These are phyloP conservation scores for Rutidosis leptorrhynchoides DNA, from an alignment of 129 eudicot genomes.

Conservation along the genomic window DNA sequence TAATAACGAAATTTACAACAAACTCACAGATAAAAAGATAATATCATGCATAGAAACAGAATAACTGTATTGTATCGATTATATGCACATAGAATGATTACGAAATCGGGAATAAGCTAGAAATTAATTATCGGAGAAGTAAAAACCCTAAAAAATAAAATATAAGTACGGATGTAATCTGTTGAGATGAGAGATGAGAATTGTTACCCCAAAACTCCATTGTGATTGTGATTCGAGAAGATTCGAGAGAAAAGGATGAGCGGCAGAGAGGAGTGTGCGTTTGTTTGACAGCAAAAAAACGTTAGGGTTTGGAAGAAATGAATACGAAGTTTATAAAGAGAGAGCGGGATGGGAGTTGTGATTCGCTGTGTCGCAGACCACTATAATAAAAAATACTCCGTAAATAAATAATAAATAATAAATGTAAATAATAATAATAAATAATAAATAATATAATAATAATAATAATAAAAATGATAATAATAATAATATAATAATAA, in stretches of 20 bases:
- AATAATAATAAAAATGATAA: too few species aligned
- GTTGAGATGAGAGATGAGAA: neutral
- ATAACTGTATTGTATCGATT: neutral
- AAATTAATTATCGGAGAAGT: neutral
- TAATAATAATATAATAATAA: too few species aligned
- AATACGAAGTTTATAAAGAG: constrained; percentile 31
- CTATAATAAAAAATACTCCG: too few species aligned
- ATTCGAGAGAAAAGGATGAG: constrained; percentile 31
- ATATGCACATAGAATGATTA: neutral
- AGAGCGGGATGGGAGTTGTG: constrained; percentile 28
- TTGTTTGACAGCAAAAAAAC: constrained; percentile 19
- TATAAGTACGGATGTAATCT: neutral
- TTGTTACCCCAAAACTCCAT: constrained; percentile 83
- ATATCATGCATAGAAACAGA: neutral
- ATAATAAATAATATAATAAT: too few species aligned
- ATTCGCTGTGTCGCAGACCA: constrained; percentile 36
- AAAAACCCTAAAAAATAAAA: neutral
- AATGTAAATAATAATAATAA: too few species aligned
- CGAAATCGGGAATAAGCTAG: neutral
- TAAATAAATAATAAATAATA: too few species aligned
- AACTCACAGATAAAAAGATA: neutral
- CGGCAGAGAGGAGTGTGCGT: constrained; percentile 25
- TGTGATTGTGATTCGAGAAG: constrained; percentile 6
- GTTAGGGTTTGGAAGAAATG: constrained; percentile 26
- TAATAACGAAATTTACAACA: neutral